Conservation (phyloP, 208 protist species). For the Leishmania tropica region DNA sequence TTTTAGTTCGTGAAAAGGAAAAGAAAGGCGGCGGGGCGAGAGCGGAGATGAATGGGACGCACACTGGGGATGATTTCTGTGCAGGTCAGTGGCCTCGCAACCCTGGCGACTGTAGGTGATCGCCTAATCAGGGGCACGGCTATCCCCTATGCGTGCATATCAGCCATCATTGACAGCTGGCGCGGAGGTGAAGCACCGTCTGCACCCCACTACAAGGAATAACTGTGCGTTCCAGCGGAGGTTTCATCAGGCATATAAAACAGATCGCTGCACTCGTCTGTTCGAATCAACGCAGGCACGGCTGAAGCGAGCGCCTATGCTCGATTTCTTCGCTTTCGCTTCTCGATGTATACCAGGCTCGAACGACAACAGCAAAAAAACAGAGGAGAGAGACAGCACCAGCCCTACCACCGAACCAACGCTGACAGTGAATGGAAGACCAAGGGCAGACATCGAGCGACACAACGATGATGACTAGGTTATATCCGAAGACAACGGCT, state of each 20-base stretch:
- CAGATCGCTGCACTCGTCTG: not conserved
- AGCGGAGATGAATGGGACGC: not conserved
- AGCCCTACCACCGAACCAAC: not conserved
- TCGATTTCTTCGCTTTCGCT: not conserved
- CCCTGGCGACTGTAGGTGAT: not conserved
- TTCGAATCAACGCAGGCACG: not conserved
- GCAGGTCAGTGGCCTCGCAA: not conserved
- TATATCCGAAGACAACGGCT: not conserved
- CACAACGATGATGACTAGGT: not conserved
- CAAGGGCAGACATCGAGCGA: not conserved
- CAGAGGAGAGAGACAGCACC: not conserved
- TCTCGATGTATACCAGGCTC: not conserved
- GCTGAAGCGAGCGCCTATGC: not conserved
- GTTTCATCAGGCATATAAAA: not conserved
- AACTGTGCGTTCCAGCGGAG: not conserved
- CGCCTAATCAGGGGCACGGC: not conserved
- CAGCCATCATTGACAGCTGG: not conserved
- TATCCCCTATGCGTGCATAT: not conserved
- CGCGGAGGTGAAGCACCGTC: not conserved
- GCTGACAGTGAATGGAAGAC: not conserved
- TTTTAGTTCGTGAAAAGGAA: not conserved
- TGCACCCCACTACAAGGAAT: not conserved
- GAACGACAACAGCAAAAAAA: not conserved
- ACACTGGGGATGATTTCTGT: not conserved
- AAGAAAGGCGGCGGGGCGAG: not conserved